Evolutionary conservation across 441 rosid species (phyloP).

Genomic region (Jatropha multifida): DNA sequence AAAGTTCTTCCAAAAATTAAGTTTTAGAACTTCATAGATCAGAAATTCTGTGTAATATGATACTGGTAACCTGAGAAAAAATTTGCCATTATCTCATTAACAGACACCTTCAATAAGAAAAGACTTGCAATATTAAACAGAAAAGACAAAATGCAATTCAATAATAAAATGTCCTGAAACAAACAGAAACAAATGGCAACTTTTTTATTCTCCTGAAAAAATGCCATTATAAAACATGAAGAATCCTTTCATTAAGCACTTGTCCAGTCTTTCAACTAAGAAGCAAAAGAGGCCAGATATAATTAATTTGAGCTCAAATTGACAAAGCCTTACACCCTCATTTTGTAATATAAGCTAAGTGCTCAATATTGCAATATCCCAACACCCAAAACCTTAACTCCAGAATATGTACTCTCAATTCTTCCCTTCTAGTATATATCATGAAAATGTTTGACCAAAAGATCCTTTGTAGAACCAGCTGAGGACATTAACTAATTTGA

Average conservation of each 20-base stretch:
- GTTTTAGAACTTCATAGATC: too few relatives aligned
- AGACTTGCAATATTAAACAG: not conserved
- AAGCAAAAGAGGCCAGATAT: not conserved
- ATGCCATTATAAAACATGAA: not conserved
- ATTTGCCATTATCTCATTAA: not conserved
- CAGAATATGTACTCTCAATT: not conserved
- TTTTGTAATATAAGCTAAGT: not conserved
- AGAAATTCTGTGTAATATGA: not conserved
- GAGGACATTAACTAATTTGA: not conserved
- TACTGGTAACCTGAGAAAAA: not conserved
- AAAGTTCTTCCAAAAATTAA: not conserved
- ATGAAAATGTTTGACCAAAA: not conserved
- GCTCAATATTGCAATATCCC: not conserved
- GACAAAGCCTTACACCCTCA: not conserved
- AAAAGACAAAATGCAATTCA: not conserved
- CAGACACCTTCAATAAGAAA: not conserved
- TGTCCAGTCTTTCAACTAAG: not conserved
- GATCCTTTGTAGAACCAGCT: conserved; percentile 1
- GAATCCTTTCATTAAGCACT: not conserved
- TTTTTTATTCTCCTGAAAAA: not conserved
- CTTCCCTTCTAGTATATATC: not conserved
- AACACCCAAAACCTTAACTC: not conserved
- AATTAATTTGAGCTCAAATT: not conserved
- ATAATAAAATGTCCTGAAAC: not conserved
- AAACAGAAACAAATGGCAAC: not conserved